These are phyloP conservation scores for Filobasidium wieringae DNA, from an alignment of 768 basidiomycete species.

Conservation along the genomic window DNA sequence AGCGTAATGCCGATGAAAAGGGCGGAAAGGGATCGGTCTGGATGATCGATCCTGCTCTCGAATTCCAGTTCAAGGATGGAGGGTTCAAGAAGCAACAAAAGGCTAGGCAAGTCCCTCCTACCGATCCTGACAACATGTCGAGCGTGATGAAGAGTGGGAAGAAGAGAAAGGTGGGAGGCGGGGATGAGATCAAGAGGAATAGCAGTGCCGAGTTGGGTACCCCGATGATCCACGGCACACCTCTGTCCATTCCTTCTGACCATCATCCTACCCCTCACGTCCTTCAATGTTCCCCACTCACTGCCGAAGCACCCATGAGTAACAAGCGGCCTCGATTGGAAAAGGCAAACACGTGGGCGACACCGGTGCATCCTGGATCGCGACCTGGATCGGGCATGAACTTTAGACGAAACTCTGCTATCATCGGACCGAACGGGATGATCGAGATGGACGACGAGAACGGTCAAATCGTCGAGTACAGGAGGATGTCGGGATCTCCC, in stretches of 20 bases:
- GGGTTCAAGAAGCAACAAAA: constrained; percentile 18
- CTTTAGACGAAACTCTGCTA: neutral
- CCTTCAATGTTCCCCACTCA: neutral
- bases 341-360: neutral
- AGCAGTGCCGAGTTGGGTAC: neutral
- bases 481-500: neutral
- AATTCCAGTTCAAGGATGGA: constrained; percentile 21
- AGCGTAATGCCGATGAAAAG: constrained; percentile 30
- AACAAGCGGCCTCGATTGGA: neutral
- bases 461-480: neutral
- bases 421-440: neutral
- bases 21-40: constrained; percentile 39
- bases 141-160: neutral
- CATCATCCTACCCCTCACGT: neutral
- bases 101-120: constrained; percentile 1
- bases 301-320: neutral
- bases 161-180: neutral
- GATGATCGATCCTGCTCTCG: constrained; percentile 21
- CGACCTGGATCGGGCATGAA: neutral
- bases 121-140: neutral
- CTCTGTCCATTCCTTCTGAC: neutral
- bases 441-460: neutral
- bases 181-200: neutral
- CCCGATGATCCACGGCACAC: neutral
- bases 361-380: neutral